phyloP scores from a whole-genome alignment of 306 rosid genomes.

The Hippophae gyantsensis region DNA sequence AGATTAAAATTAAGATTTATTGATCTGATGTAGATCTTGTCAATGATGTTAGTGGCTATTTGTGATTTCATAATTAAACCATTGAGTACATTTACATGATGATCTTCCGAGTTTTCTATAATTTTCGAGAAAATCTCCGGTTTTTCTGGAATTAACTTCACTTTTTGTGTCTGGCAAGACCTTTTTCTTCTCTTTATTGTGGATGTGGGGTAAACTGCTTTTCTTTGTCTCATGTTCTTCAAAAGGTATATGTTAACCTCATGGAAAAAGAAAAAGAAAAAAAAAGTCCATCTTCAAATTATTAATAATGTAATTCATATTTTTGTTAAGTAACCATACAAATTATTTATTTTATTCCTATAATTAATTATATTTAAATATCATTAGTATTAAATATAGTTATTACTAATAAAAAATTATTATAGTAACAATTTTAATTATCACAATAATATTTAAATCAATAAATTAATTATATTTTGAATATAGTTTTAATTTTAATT shows the following conservation, averaged over 20 bases:
- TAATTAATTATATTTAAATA: too few relatives aligned
- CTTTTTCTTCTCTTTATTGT: not conserved
- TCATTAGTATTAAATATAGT: too few relatives aligned
- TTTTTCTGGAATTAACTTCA: conserved; percentile 15
- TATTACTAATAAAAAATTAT: too few relatives aligned
- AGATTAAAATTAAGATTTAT: not conserved
- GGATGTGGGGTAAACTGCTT: conserved; percentile 1
- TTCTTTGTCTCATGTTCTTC: not conserved
- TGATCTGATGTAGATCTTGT: not conserved
- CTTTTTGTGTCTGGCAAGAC: conserved; percentile 6
- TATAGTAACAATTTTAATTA: too few relatives aligned
- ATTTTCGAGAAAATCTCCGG: conserved; percentile 6
- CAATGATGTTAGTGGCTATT: conserved; percentile 14
- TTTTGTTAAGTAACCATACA: too few relatives aligned
- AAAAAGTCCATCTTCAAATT: too few relatives aligned
- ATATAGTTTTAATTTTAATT: too few relatives aligned
- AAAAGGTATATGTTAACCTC: not conserved
- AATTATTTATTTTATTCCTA: too few relatives aligned
- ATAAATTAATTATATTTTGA: too few relatives aligned
- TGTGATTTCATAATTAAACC: conserved; percentile 18
- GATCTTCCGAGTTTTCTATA: conserved; percentile 9
- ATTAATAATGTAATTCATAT: too few relatives aligned
- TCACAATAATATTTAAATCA: too few relatives aligned
- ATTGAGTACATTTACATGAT: conserved; percentile 9
- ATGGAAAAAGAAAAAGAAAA: not conserved